Base-by-base conservation (phyloP, 208 protist genomes). In the Trypanosoma avium region DNA sequence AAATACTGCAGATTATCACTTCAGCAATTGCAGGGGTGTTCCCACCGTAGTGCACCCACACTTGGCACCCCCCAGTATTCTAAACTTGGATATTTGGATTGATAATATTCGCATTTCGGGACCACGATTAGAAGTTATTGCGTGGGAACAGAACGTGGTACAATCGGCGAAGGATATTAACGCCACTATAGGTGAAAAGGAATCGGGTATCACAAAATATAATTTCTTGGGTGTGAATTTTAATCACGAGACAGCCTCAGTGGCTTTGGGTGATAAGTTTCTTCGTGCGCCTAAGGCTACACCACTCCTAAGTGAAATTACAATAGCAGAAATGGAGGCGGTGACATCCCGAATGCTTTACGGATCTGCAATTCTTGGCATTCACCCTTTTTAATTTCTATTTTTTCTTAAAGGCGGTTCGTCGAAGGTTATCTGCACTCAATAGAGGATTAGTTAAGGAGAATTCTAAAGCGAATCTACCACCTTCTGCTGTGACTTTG, bases 91-190 rank as follows among this genome's bases (percentile, higher is more conserved):
- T 32, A 50, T 72, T 7, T 77, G 58, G 54, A 65, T 77, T 12
- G 71, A 77, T 42, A 77, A 72, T 46, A 77, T 77, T 24, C 57
- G 70, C 36, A 60, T 72, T 46, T 59, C 64, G 8, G 64, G 71
- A 36, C 6, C 45, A 17, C 26, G 30, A 26, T 1, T 9, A 10
- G 42, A 26, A 26, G 63, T 76, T 7, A 4, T 21, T 21, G 15
- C 13, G 35, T 55, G 49, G 49, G 21, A 55, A n/a, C 24, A 35
- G 6, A 5, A 24, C 19, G n/a, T 55, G 26, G 2, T 6, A 6
- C 21, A 55, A 2, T 35, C 15, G 15, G 49, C 49, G 27, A 17
- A 55, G 10, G 49, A 24, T 13, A 17, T 19, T 35, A 5, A 35
- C 2, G 49, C 49, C 5, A 55, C 49, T 17, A 55, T 55, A 4